Conservation (phyloP, 352 stramenopile species). For the Paralagenidium karlingii region DNA sequence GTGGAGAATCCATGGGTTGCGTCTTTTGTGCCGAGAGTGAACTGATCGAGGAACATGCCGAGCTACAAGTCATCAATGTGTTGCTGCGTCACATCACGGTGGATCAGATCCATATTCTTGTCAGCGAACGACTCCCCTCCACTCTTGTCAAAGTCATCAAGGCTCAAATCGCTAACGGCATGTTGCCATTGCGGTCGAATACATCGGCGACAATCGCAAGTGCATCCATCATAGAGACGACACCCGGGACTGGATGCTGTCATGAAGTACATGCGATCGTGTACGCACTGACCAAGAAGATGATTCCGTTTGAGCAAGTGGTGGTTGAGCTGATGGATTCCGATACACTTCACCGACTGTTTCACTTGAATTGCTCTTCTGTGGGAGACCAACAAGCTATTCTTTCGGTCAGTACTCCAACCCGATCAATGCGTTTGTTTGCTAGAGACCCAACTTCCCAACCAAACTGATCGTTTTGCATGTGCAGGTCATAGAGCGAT, state of each 20-base stretch:
- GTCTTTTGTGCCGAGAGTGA: too few relatives aligned
- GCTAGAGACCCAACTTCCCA: conserved; percentile 1
- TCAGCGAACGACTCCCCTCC: conserved; percentile 33
- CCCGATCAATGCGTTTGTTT: conserved; percentile 9
- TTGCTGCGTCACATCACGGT: conserved; percentile 9
- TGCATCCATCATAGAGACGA: too few relatives aligned
- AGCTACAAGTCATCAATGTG: too few relatives aligned
- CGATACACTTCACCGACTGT: conserved; percentile 36
- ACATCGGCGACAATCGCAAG: too few relatives aligned
- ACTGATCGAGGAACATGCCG: too few relatives aligned
- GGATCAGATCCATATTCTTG: conserved; percentile 17
- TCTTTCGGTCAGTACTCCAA: conserved; percentile 10
- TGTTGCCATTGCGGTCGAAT: too few relatives aligned
- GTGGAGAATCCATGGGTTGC: too few relatives aligned
- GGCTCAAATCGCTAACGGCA: too few relatives aligned
- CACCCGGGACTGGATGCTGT: too few relatives aligned
- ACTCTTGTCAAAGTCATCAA: conserved; percentile 42
- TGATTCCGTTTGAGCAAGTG: conserved; percentile 24
- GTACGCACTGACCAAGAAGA: too few relatives aligned
- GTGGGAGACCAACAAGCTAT: conserved; percentile 3
- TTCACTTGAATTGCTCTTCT: conserved; percentile 19
- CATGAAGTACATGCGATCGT: too few relatives aligned
- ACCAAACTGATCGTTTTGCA: background rate
- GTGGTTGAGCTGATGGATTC: conserved; percentile 32
- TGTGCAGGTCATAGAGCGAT: conserved; percentile 12